Evolutionary conservation across 2,329 filamentous ascomycete species (phyloP).

Genomic region (Fusarium irregulare): DNA sequence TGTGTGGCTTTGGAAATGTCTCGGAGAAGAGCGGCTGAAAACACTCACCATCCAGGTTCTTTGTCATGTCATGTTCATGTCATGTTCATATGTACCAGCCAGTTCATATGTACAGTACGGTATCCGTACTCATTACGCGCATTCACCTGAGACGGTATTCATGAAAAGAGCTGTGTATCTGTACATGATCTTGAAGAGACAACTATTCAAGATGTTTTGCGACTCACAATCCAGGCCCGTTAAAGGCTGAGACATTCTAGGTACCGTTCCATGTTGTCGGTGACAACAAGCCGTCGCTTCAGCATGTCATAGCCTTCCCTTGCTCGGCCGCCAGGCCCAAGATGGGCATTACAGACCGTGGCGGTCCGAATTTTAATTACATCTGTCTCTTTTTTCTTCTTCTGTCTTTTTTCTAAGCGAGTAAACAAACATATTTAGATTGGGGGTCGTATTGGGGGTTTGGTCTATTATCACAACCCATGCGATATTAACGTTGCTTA

Average conservation of each 20-base stretch:
- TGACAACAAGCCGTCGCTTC: conserved; percentile 33
- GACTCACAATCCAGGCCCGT: conserved; percentile 17
- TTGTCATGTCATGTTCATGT: not conserved
- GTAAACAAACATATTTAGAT: not conserved
- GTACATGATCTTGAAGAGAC: not conserved
- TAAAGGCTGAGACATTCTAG: conserved; percentile 35
- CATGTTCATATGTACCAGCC: not conserved
- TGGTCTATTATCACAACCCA: not conserved
- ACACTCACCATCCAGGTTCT: not conserved
- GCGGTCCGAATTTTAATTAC: not conserved
- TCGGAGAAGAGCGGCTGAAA: not conserved
- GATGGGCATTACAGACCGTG: not conserved
- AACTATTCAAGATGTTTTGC: not conserved
- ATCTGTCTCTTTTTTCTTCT: not conserved
- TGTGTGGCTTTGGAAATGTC: not conserved
- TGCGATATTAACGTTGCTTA: not conserved
- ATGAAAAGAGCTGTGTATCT: not conserved
- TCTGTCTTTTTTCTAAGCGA: not conserved
- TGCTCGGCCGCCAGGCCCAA: conserved; percentile 29
- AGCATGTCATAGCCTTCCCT: conserved; percentile 38
- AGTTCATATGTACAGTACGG: not conserved
- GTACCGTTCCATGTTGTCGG: conserved; percentile 43
- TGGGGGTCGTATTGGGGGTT: conserved; percentile 1
- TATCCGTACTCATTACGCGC: not conserved
- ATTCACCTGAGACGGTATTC: not conserved